Evolutionary conservation across 169 alveolate species (phyloP).

Genomic region (Perkinsus olseni): DNA sequence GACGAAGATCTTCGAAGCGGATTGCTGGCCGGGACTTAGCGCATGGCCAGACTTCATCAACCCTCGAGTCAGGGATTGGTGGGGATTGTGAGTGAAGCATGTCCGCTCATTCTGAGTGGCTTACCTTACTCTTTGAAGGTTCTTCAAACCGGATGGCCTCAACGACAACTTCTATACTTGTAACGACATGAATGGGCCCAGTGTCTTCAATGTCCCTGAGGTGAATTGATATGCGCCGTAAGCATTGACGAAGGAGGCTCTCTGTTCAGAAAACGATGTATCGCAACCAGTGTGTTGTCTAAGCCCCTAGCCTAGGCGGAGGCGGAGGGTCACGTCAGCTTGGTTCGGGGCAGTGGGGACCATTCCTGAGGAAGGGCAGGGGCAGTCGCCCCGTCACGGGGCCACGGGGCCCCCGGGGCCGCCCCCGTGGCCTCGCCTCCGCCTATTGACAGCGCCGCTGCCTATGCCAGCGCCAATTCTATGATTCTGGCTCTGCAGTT

Average conservation of each 20-base stretch:
- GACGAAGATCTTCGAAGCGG: neutral
- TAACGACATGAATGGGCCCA: neutral
- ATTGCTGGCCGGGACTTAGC: neutral
- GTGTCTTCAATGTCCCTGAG: neutral
- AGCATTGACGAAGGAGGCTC: neutral
- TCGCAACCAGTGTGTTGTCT: too few species aligned
- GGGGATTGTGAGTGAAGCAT: neutral
- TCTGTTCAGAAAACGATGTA: neutral
- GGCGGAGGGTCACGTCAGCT: too few species aligned
- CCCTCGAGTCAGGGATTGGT: neutral
- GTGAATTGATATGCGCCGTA: neutral
- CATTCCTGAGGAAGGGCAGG: too few species aligned
- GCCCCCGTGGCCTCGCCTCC: too few species aligned
- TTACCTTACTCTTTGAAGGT: neutral
- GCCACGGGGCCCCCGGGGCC: too few species aligned
- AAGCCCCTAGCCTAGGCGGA: too few species aligned
- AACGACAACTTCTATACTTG: neutral
- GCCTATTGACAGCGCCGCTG: too few species aligned
- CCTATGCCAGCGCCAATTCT: too few species aligned
- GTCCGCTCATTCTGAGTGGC: neutral
- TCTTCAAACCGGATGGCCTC: neutral
- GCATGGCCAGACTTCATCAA: neutral
- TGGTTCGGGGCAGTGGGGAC: too few species aligned
- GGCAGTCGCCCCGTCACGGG: too few species aligned
- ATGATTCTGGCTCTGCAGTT: too few species aligned